Conservation (phyloP, 2,329 filamentous ascomycete species). For the Mycosphaerelloides madeirae region DNA sequence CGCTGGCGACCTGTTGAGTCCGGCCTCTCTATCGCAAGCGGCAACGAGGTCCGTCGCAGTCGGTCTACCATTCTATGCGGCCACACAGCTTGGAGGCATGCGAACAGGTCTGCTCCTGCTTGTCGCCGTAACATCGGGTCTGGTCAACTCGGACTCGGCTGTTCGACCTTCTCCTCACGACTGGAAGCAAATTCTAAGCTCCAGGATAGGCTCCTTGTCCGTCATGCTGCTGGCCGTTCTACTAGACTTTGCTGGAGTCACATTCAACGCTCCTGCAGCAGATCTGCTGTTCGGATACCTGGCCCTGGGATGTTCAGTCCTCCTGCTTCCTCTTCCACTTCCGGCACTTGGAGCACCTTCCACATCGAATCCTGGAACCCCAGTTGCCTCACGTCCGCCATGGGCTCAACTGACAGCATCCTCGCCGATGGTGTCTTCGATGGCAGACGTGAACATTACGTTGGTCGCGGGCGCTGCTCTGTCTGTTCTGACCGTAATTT, state of each 20-base stretch:
- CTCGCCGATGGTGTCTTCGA: slow-evolving; percentile 34
- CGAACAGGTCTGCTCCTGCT: slow-evolving; percentile 51
- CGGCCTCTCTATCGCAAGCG: slow-evolving; percentile 14
- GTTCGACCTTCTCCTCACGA: slow-evolving; percentile 14
- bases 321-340: slow-evolving; percentile 48
- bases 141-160: slow-evolving; percentile 31
- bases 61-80: slow-evolving; percentile 52
- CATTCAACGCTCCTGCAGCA: slow-evolving; percentile 22
- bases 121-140: slow-evolving; percentile 42
- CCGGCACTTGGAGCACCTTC: slow-evolving; percentile 22
- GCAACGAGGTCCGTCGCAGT: slow-evolving; percentile 22
- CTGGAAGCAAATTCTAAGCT: slow-evolving; percentile 33
- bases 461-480: slow-evolving; percentile 38
- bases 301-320: slow-evolving; percentile 40
- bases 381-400: slow-evolving; percentile 16
- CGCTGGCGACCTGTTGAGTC: slow-evolving; percentile 11
- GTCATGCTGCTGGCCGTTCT: slow-evolving; percentile 33
- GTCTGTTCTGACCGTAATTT: slow-evolving; percentile 34
- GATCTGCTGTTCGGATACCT: slow-evolving; percentile 44
- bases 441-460: slow-evolving; percentile 40
- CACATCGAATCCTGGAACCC: slow-evolving; percentile 7
- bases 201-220: slow-evolving; percentile 34
- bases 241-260: slow-evolving; percentile 32
- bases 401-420: slow-evolving; percentile 14
- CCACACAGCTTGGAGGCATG: slow-evolving; percentile 51